Evolutionary conservation across 2,329 filamentous ascomycete species (phyloP), one percentile per base, ranked within the genome.

Genomic region (Beauveria rudraprayagi): DNA sequence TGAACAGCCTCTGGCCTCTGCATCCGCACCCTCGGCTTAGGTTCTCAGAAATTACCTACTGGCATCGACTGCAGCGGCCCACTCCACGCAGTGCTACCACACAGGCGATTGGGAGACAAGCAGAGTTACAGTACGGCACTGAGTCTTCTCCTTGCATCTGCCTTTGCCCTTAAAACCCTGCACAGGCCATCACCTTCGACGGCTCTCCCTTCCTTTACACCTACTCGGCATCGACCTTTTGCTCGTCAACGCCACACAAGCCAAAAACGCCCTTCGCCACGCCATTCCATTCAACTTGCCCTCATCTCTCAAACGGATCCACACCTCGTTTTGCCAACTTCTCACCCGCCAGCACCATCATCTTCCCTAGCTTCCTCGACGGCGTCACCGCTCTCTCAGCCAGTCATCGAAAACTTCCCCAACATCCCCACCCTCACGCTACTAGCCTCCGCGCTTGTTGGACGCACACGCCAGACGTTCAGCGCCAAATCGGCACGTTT

Each of bases 401-500:
- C 24, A 11, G 10, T 46, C 46, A 22, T 57, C 55, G 19, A 57
- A 30, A 6, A 9, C 28, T 19, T 14, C 4, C 34, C 46, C 11
- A 11, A 16, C 24, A 24, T 19, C 30, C 55, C 34, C 22, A 40
- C 30, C 46, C 30, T 19, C 46, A 22, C 19, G 10, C 48, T 19
- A 17, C 3, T 11, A 11, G 34, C 14, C 28, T 11, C 55, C 50
- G 55, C 55, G 55, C 55, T 50, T 57, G 55, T 57, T 41, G 44
- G 53, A 55, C 16, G 16, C 53, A 22, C 16, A 28, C 30, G 28
- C 14, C 8, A 16, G 24, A 28, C 22, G 44, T 41, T 16, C 22
- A 57, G 55, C 55, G 55, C 52, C 22, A 28, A 37, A 56, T 64
- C 63, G 37, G 57, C 64, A 47, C 47, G 64, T 63, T 44, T 51